These are phyloP conservation scores for Curvularia lunata DNA, from an alignment of 2,329 filamentous ascomycete species.

Conservation along the genomic window DNA sequence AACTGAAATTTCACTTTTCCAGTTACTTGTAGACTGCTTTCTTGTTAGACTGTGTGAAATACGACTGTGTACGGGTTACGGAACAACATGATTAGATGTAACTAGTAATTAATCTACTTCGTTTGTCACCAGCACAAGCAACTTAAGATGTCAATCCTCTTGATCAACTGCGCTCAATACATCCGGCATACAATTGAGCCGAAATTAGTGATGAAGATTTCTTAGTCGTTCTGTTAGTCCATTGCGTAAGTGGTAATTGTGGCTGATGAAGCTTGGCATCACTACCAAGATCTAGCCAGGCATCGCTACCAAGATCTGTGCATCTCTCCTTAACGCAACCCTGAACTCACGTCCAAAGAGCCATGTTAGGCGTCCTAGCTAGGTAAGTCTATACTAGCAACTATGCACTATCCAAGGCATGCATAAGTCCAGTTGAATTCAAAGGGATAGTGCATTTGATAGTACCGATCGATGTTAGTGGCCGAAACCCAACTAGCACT, in stretches of 20 bases:
- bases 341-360: neutral
- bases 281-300: too few species aligned
- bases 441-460: neutral
- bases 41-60: neutral
- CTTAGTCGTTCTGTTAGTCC: neutral
- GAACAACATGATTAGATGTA: neutral
- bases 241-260: neutral
- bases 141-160: neutral
- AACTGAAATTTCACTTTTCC: neutral
- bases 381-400: neutral
- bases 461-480: neutral
- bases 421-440: neutral
- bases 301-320: neutral
- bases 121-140: neutral
- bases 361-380: neutral
- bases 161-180: neutral
- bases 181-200: neutral
- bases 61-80: neutral
- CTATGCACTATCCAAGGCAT: neutral
- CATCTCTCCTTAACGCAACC: too few species aligned
- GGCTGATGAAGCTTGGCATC: neutral
- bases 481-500: neutral
- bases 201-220: neutral
- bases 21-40: neutral
- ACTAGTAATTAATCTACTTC: neutral